Evolutionary conservation across 2,329 filamentous ascomycete genomes (phyloP).

Genomic region (Zymoseptoria brevis): DNA sequence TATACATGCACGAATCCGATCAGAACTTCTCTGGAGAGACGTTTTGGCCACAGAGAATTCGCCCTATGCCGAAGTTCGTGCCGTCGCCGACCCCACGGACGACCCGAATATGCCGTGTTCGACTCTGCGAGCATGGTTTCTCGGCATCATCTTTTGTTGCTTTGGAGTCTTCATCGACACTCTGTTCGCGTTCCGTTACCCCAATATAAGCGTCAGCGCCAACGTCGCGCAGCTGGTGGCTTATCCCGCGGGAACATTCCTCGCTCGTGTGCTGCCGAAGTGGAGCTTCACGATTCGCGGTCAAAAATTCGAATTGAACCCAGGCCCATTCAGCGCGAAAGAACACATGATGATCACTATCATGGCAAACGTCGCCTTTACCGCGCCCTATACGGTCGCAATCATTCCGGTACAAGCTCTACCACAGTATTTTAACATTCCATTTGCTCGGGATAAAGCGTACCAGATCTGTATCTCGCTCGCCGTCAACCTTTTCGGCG

Average conservation of each 20-base stretch:
- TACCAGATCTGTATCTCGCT: conserved; percentile 6
- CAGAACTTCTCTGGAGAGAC: conserved; percentile 9
- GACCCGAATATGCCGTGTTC: conserved; percentile 22
- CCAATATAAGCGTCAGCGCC: conserved; percentile 24
- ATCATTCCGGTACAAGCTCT: conserved; percentile 6
- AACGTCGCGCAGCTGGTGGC: conserved; percentile 26
- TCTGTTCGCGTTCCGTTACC: conserved; percentile 27
- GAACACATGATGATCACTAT: conserved; percentile 55
- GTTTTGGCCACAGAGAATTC: conserved; percentile 14
- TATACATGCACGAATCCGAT: conserved; percentile 11
- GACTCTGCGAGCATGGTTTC: conserved; percentile 28
- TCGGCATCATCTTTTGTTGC: conserved; percentile 24
- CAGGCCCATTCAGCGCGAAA: conserved; percentile 54
- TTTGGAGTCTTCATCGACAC: conserved; percentile 25
- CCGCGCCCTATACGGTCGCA: background rate
- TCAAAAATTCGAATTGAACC: conserved; percentile 49
- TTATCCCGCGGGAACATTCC: conserved; percentile 42
- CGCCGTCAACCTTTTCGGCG: conserved; percentile 47
- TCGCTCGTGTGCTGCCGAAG: conserved; percentile 50
- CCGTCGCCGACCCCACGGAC: conserved; percentile 17
- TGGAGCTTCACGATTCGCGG: conserved; percentile 46
- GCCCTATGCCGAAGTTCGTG: conserved; percentile 20
- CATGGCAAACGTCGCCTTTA: conserved; percentile 50
- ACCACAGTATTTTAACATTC: conserved; percentile 4
- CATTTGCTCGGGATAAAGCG: conserved; percentile 1